phyloP scores from a whole-genome alignment of 768 basidiomycete genomes.

The Tylopilus plumbeoviolaceoides region DNA sequence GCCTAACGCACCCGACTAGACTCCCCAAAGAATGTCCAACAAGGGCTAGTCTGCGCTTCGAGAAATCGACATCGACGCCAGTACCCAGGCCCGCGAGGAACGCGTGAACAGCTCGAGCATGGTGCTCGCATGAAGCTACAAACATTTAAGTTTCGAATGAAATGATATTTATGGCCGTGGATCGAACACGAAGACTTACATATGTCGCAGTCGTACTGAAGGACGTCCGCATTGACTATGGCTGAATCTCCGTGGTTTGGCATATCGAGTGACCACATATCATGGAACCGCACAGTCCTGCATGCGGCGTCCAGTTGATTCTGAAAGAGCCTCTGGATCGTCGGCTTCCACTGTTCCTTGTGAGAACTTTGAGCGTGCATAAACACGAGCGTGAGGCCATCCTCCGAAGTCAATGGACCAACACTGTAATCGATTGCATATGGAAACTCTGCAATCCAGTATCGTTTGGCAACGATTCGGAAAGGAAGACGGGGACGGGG shows the following conservation, averaged over 20 bases:
- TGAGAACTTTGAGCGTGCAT: neutral
- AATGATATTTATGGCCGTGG: neutral
- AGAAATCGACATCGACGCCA: slow-evolving; percentile 6
- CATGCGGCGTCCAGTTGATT: neutral
- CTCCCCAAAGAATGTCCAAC: slow-evolving; percentile 3
- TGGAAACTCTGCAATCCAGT: neutral
- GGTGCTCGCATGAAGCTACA: slow-evolving; percentile 5
- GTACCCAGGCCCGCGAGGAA: slow-evolving; percentile 2
- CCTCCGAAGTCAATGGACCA: neutral
- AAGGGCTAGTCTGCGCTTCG: slow-evolving; percentile 1
- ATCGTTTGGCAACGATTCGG: slow-evolving; percentile 7
- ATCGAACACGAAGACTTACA: neutral
- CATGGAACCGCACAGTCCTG: neutral
- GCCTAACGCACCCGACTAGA: neutral
- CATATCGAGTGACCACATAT: slow-evolving; percentile 7
- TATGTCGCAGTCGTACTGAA: neutral
- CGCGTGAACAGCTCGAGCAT: slow-evolving; percentile 3
- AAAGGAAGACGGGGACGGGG: slow-evolving; percentile 11
- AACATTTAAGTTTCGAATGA: neutral
- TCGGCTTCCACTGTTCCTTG: slow-evolving; percentile 12
- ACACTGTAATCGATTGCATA: neutral
- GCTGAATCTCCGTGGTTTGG: slow-evolving; percentile 11
- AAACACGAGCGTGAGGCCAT: slow-evolving; percentile 3
- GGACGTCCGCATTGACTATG: slow-evolving; percentile 5
- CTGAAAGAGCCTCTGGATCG: neutral